Evolutionary conservation across 306 rosid genomes (phyloP).

Genomic region (Glycine tomentella): DNA sequence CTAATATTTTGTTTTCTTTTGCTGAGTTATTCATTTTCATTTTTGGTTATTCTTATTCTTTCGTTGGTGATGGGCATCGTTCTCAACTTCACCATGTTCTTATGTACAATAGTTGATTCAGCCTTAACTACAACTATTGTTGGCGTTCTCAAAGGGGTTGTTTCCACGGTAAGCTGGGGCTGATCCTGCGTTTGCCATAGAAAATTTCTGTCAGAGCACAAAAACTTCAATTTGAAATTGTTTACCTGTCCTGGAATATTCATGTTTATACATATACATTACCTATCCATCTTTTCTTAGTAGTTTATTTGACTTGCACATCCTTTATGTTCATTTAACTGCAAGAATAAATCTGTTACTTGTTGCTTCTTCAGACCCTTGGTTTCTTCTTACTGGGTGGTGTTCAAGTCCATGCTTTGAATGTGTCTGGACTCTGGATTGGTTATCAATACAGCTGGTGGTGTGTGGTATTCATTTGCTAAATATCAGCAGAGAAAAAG

Average conservation of each 20-base stretch:
- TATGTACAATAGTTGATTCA: slow-evolving; percentile 93
- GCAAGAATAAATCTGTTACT: slow-evolving; percentile 6
- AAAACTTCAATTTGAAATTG: slow-evolving; percentile 24
- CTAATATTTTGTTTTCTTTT: slow-evolving; percentile 40
- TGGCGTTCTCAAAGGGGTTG: slow-evolving; percentile 98
- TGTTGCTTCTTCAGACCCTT: slow-evolving; percentile 41
- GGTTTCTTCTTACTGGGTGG: slow-evolving; percentile 88
- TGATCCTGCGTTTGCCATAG: slow-evolving; percentile 29
- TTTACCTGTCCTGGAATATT: slow-evolving; percentile 2
- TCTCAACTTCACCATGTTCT: slow-evolving; percentile 98
- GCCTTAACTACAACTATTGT: slow-evolving; percentile 95
- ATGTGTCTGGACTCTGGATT: slow-evolving; percentile 88
- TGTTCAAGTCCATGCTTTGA: slow-evolving; percentile 83
- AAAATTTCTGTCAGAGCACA: slow-evolving; percentile 21
- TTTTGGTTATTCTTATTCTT: slow-evolving; percentile 75
- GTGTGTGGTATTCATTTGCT: slow-evolving; percentile 93
- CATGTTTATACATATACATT: background rate
- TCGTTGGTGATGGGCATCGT: slow-evolving; percentile 89
- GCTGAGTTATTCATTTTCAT: slow-evolving; percentile 86
- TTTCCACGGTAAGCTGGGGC: slow-evolving; percentile 76
- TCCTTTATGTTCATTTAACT: slow-evolving; percentile 6
- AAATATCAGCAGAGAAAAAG: slow-evolving; percentile 80
- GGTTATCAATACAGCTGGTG: slow-evolving; percentile 93
- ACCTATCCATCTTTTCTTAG: background rate
- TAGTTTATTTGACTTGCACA: background rate